Evolutionary conservation across 1,284 basidiomycete genomes (phyloP), one percentile per base, ranked within the genome.

Genomic region (Apiotrichum porosum): DNA sequence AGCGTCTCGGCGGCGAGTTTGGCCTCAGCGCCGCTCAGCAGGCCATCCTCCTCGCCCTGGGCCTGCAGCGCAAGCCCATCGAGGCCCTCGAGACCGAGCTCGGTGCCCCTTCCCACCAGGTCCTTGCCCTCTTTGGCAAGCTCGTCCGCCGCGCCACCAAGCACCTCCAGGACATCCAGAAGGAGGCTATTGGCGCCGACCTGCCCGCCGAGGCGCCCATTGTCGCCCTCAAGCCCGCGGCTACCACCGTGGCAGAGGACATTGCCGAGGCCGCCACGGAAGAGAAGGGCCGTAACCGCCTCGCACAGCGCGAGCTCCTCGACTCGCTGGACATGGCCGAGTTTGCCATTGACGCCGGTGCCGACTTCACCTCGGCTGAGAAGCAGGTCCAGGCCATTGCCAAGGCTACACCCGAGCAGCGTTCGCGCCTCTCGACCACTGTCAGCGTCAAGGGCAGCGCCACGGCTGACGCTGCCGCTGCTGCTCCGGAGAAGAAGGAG

Each of bases 61-160:
- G 95, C 1, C 71, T 94, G 51, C 95, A 99, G 73, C 79, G 90
- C 39, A 97, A 98, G 75, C 79, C 81, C 2, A 81, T 97, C 34
- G 93, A 97, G 64, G 88, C 89, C 42, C 79, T 94, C 24, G 90
- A 93, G 79, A 84, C 84, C 28, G 91, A 95, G 66, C 78, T 98
- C 18, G 81, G 83, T 19, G 74, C 97, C 0, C 86, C 53, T 4
- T 26, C 37, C 21, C 53, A 55, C 3, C 94, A 98, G 72, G 80
- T 83, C 0, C 79, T 98, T 14, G 93, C 94, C 0, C 77, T 97
- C 32, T 93, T 98, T 69, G 85, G 85, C 60, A 97, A 98, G 76
- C 79, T 91, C 26, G 77, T 97, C 44, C 83, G 90, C 44, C 89
- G 92, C 73, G 81, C 97, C 51, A 83, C 82, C 57, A 87, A 86